Evolutionary conservation across 441 rosid species (phyloP).

Genomic region (Geranium incanum): DNA sequence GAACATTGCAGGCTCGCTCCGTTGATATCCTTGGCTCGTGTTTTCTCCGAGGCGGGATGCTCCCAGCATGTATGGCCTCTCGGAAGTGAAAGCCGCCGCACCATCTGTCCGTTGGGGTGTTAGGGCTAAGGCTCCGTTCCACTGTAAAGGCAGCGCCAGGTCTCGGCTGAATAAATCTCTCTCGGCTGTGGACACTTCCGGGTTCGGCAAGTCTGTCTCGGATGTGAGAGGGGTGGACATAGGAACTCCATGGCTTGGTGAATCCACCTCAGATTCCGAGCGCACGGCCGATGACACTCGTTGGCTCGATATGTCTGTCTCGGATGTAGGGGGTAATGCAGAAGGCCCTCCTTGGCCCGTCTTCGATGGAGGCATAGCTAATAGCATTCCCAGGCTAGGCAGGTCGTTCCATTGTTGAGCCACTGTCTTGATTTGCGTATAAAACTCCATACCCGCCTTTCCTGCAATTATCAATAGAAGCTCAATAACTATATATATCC

Average conservation of each 20-base stretch:
- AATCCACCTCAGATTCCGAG: slow-evolving; percentile 28
- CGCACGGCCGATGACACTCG: slow-evolving; percentile 21
- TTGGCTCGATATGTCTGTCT: slow-evolving; percentile 27
- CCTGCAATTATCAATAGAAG: slow-evolving; percentile 11
- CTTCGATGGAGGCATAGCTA: slow-evolving; percentile 23
- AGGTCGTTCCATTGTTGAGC: slow-evolving; percentile 24
- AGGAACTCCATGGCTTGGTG: slow-evolving; percentile 20
- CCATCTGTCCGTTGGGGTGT: slow-evolving; percentile 23
- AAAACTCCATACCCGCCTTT: slow-evolving; percentile 21
- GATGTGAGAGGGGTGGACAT: slow-evolving; percentile 20
- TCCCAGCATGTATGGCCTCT: slow-evolving; percentile 16
- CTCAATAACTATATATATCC: not conserved
- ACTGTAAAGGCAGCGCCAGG: slow-evolving; percentile 18
- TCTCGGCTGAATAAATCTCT: slow-evolving; percentile 22
- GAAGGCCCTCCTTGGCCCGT: slow-evolving; percentile 30
- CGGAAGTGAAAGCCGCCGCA: slow-evolving; percentile 13
- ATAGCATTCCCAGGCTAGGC: slow-evolving; percentile 23
- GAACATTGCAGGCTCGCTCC: slow-evolving; percentile 19
- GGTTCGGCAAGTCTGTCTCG: slow-evolving; percentile 26
- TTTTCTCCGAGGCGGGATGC: slow-evolving; percentile 26
- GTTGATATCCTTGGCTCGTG: slow-evolving; percentile 9
- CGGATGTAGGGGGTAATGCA: slow-evolving; percentile 22
- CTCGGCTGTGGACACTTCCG: slow-evolving; percentile 19
- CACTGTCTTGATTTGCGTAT: slow-evolving; percentile 21
- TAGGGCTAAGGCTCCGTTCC: slow-evolving; percentile 26